A percentile compares a stretch with the other conserved stretches of the same genome.
phyloP scores from a whole-genome alignment of 208 protist genomes.

The Naegleria lovaniensis region DNA sequence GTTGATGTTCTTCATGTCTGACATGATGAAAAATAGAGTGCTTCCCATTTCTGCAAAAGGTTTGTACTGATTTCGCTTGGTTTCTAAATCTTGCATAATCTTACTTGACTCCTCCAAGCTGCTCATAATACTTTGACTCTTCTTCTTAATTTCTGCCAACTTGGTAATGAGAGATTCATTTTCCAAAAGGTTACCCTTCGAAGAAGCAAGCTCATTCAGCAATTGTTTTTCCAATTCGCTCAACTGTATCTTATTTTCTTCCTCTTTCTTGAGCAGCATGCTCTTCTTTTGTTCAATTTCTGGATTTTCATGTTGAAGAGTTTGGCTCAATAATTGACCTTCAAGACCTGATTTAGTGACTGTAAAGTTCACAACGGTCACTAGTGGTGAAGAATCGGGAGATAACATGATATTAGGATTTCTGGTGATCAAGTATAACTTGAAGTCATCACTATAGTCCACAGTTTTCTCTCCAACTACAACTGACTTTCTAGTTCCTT shows the following conservation, averaged over 20 bases:
- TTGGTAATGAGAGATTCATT: constrained; percentile 85
- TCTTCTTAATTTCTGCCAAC: constrained; percentile 89
- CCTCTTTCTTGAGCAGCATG: constrained; percentile 83
- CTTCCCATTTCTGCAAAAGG: constrained; percentile 78
- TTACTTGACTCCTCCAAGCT: constrained; percentile 72
- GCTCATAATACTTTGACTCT: constrained; percentile 71
- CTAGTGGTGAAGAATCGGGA: constrained; percentile 76
- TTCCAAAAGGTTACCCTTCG: constrained; percentile 88
- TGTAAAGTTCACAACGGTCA: constrained; percentile 90
- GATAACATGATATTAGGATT: constrained; percentile 73
- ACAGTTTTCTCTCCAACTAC: constrained; percentile 92
- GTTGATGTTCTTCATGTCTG: constrained; percentile 74
- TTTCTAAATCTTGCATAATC: constrained; percentile 79
- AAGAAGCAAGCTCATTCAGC: constrained; percentile 78
- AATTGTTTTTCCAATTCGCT: constrained; percentile 81
- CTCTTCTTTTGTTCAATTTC: constrained; percentile 87
- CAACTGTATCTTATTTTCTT: constrained; percentile 87
- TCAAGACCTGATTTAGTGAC: constrained; percentile 92
- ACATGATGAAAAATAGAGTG: constrained; percentile 83
- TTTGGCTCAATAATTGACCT: constrained; percentile 89
- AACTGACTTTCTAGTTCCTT: constrained; percentile 80
- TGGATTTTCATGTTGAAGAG: constrained; percentile 93
- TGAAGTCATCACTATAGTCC: constrained; percentile 92
- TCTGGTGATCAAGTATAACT: constrained; percentile 86
- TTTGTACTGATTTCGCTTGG: constrained; percentile 85